Evolutionary conservation across 176 grass and related monocot species (phyloP).

Genomic region (Avena atlantica): DNA sequence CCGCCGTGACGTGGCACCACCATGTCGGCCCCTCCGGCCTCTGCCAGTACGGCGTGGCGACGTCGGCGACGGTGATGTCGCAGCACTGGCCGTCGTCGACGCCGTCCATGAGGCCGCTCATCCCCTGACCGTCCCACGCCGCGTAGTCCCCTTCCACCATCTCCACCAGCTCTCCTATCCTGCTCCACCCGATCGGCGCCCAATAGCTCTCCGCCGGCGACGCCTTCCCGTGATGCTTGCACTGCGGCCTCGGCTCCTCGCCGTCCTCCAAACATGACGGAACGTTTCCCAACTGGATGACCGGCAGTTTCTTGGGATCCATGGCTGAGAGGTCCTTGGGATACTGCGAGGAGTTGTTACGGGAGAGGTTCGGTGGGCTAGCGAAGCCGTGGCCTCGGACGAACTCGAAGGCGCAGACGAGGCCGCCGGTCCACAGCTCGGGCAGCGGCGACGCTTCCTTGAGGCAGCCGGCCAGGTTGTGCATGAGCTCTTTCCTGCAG

Average conservation of each 20-base stretch:
- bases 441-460: constrained; percentile 23
- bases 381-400: constrained; percentile 28
- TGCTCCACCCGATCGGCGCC: constrained; percentile 57
- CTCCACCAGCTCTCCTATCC: constrained; percentile 52
- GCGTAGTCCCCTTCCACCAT: constrained; percentile 45
- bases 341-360: constrained; percentile 21
- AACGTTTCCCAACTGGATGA: constrained; percentile 27
- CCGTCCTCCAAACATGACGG: constrained; percentile 13
- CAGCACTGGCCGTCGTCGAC: constrained; percentile 22
- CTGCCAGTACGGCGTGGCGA: constrained; percentile 58
- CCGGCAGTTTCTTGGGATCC: neutral
- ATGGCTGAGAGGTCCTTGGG: neutral
- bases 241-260: constrained; percentile 37
- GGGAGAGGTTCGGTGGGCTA: constrained; percentile 28
- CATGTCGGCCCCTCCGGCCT: constrained; percentile 59
- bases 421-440: constrained; percentile 59
- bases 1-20: constrained; percentile 63
- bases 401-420: constrained; percentile 71
- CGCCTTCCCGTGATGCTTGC: constrained; percentile 30
- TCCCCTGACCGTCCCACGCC: constrained; percentile 38
- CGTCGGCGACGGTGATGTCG: constrained; percentile 60
- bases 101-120: constrained; percentile 30
- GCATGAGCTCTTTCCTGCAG: neutral
- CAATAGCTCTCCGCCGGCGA: constrained; percentile 47
- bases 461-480: constrained; percentile 14